Evolutionary conservation across 768 basidiomycete species (phyloP).

Genomic region (Phaffia tasmanica): DNA sequence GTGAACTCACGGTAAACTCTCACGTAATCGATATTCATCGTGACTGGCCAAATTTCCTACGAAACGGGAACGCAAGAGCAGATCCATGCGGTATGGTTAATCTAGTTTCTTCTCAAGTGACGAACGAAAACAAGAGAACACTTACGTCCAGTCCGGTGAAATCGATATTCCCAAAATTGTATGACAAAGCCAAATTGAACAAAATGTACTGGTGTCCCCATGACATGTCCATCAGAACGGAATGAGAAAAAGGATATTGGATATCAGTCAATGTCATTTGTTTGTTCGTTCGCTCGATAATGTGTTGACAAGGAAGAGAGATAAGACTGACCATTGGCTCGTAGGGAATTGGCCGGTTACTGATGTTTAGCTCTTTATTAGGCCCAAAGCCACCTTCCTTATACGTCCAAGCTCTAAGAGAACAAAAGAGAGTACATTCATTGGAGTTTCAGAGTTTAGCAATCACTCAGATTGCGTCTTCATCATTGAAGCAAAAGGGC

Average conservation of each 20-base stretch:
- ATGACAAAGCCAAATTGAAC: constrained; percentile 71
- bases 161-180: constrained; percentile 66
- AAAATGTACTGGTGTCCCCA: constrained; percentile 56
- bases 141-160: constrained; percentile 9
- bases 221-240: no score
- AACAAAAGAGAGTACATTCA: not conserved
- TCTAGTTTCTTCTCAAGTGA: no score
- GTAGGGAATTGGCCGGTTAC: constrained; percentile 58
- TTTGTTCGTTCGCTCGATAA: no score
- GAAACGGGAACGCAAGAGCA: no score
- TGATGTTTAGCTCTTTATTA: constrained; percentile 52
- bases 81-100: no score
- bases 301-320: not conserved
- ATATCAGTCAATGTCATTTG: not conserved
- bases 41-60: constrained; percentile 10
- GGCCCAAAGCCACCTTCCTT: constrained; percentile 53
- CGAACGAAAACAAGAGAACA: no score
- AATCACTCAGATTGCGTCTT: not conserved
- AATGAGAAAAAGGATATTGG: not conserved
- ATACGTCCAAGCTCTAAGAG: constrained; percentile 41
- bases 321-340: constrained; percentile 62
- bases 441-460: not conserved
- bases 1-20: not conserved
- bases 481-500: no score
- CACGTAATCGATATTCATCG: constrained; percentile 20